Evolutionary conservation across 2,329 filamentous ascomycete species (phyloP).

Genomic region (Fusarium stilboides): DNA sequence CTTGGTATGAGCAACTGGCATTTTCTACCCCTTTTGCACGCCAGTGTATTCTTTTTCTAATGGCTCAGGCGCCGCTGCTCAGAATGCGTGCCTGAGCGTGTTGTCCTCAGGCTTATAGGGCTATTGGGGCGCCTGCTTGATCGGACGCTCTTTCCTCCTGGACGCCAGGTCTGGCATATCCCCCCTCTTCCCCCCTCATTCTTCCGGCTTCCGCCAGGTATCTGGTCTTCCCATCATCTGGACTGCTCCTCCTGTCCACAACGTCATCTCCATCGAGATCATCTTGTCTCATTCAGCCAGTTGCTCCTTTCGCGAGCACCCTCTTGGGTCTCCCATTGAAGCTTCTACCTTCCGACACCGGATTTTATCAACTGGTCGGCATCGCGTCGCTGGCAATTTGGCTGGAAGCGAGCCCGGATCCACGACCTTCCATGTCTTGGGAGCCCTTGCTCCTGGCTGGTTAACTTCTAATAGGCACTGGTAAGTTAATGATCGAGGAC

Average conservation of each 20-base stretch:
- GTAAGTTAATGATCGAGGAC: constrained; percentile 4
- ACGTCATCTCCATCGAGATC: background rate
- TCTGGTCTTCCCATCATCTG: constrained; percentile 7
- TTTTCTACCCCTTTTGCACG: background rate
- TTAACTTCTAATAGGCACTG: background rate
- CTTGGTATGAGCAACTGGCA: background rate
- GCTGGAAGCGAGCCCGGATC: background rate
- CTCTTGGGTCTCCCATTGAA: background rate
- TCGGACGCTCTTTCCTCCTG: constrained; percentile 20
- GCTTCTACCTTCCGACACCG: background rate
- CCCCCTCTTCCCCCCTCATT: constrained; percentile 8
- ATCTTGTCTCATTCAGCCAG: background rate
- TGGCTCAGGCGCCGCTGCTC: background rate
- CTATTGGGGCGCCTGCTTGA: constrained; percentile 15
- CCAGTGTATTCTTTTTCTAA: background rate
- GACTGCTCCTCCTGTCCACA: background rate
- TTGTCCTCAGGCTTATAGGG: constrained; percentile 28
- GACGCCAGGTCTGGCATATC: constrained; percentile 11
- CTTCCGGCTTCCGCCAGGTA: constrained; percentile 18
- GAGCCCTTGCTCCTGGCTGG: background rate
- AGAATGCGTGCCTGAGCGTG: constrained; percentile 5
- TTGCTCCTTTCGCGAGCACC: background rate
- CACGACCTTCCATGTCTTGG: background rate
- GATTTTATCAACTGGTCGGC: background rate
- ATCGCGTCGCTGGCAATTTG: background rate